phyloP scores from a whole-genome alignment of 1,139 yeast species.

The Eremothecium coryli region DNA sequence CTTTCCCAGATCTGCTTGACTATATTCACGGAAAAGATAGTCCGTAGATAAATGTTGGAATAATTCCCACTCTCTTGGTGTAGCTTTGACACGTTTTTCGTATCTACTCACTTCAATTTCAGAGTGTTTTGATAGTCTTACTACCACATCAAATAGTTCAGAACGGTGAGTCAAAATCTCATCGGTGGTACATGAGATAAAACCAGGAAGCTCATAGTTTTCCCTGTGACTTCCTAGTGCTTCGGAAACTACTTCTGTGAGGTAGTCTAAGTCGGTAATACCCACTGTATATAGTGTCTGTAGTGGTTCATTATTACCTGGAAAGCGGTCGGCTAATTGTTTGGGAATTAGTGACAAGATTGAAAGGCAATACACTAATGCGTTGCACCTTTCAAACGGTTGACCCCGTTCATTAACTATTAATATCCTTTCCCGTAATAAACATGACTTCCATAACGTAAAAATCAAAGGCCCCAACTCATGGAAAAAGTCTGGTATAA shows the following conservation, averaged over 20 bases:
- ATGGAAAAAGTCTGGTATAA: conserved; percentile 1
- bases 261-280: conserved; percentile 43
- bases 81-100: conserved; percentile 27
- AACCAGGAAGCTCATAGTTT: conserved; percentile 30
- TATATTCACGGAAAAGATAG: conserved; percentile 15
- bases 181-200: conserved; percentile 64
- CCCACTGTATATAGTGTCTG: conserved; percentile 60
- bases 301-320: conserved; percentile 25
- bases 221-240: conserved; percentile 12
- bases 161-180: conserved; percentile 51
- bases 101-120: conserved; percentile 16
- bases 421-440: conserved; percentile 53
- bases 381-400: conserved; percentile 36
- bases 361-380: conserved; percentile 41
- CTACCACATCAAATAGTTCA: conserved; percentile 45
- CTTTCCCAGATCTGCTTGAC: conserved; percentile 22
- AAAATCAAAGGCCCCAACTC: conserved; percentile 66
- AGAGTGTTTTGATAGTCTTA: conserved; percentile 31
- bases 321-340: conserved; percentile 17
- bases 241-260: conserved; percentile 14
- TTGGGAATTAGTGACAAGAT: conserved; percentile 40
- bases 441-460: conserved; percentile 57
- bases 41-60: conserved; percentile 13
- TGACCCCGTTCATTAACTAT: conserved; percentile 40
- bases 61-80: conserved; percentile 31